Percentiles rank a stretch among this genome's conserved stretches.
Conservation (phyloP, 176 grass and related monocot species). For the Oryza nivara region DNA sequence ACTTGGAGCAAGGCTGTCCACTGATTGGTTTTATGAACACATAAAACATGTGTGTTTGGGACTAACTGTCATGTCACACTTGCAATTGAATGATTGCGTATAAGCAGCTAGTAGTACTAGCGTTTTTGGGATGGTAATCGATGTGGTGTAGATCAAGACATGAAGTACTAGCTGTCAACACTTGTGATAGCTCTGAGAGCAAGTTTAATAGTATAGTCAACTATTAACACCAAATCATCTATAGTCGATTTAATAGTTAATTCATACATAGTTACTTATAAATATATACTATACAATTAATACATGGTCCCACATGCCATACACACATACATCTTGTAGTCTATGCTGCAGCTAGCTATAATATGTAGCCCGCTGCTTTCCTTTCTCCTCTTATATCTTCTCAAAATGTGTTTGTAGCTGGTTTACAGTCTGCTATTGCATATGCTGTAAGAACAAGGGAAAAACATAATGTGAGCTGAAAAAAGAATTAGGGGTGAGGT, state of each 20-base stretch:
- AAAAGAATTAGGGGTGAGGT: background rate
- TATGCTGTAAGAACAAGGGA: conserved; percentile 17
- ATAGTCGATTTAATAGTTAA: too few relatives aligned
- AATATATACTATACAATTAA: too few relatives aligned
- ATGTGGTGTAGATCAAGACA: background rate
- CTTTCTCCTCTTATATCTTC: too few relatives aligned
- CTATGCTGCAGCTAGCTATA: too few relatives aligned
- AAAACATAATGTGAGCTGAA: background rate
- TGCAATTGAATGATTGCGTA: conserved; percentile 1
- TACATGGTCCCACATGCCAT: too few relatives aligned
- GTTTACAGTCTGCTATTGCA: too few relatives aligned
- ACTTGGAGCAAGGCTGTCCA: conserved; percentile 35
- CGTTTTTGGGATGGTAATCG: background rate
- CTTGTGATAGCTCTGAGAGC: conserved; percentile 6
- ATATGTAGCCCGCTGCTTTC: too few relatives aligned
- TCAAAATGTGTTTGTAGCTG: too few relatives aligned
- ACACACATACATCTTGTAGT: too few relatives aligned
- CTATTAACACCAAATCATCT: too few relatives aligned
- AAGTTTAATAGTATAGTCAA: background rate
- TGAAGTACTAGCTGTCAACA: conserved; percentile 32
- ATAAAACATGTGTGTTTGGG: background rate
- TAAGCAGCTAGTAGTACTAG: too few relatives aligned
- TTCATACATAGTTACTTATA: too few relatives aligned
- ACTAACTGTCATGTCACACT: background rate
- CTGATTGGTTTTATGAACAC: background rate